Conservation (phyloP, 2,329 filamentous ascomycete species). For the Orbilia oligospora region DNA sequence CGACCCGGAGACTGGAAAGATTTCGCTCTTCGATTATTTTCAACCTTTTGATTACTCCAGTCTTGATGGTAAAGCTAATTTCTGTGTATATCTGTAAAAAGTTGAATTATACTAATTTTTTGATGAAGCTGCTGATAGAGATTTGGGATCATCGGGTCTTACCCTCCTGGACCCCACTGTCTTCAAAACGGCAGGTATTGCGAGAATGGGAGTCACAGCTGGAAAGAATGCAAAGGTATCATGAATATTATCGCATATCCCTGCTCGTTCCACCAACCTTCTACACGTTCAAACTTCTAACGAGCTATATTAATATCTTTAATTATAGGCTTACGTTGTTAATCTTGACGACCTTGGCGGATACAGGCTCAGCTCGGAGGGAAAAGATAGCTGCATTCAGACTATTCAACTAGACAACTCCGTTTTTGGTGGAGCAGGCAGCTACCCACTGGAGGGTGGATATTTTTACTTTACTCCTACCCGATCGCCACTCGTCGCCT, state of each 20-base stretch:
- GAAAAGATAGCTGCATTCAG: conserved; percentile 67
- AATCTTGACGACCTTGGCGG: conserved; percentile 68
- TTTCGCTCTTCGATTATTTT: conserved; percentile 71
- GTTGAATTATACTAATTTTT: conserved; percentile 64
- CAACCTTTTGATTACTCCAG: conserved; percentile 72
- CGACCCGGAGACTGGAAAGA: conserved; percentile 66
- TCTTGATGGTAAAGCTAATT: conserved; percentile 64
- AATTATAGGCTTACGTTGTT: conserved; percentile 66
- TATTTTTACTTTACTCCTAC: conserved; percentile 68
- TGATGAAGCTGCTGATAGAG: conserved; percentile 68
- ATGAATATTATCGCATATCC: not conserved
- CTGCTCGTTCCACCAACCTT: not conserved
- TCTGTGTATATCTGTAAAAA: not conserved
- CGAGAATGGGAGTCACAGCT: conserved; percentile 70
- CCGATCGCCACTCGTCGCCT: conserved; percentile 64
- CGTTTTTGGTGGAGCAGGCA: conserved; percentile 64
- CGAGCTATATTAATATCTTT: too few species aligned
- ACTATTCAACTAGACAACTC: conserved; percentile 61
- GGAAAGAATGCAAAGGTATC: conserved; percentile 70
- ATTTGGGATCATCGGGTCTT: conserved; percentile 69
- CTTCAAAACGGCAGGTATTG: conserved; percentile 69
- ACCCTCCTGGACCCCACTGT: conserved; percentile 68
- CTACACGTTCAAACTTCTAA: not conserved
- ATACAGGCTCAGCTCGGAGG: conserved; percentile 67
- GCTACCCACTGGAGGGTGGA: conserved; percentile 68